Percentiles rank a stretch among this genome's conserved stretches.
Evolutionary conservation across 2,329 filamentous ascomycete species (phyloP).

Genomic region (Neophaeococcomyces mojaviensis): DNA sequence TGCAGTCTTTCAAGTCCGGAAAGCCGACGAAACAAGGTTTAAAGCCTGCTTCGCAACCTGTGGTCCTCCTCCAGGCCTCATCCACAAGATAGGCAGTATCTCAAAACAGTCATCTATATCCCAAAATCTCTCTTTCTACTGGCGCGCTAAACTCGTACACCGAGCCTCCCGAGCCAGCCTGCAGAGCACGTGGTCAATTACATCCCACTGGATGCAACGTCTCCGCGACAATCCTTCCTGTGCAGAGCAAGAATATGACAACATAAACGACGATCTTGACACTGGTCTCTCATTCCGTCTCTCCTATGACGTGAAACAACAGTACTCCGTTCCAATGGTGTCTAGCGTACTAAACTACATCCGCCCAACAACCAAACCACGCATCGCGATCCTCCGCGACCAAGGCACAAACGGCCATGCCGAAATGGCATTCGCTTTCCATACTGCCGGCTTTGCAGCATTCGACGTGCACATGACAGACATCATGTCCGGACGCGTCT

Average conservation of each 20-base stretch:
- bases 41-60: conserved; percentile 85
- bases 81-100: conserved; percentile 76
- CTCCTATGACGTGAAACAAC: conserved; percentile 71
- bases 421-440: conserved; percentile 98
- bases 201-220: conserved; percentile 85
- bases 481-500: conserved; percentile 68
- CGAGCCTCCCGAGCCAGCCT: conserved; percentile 63
- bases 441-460: conserved; percentile 79
- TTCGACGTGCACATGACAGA: conserved; percentile 98
- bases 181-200: conserved; percentile 81
- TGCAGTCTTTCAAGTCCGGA: conserved; percentile 89
- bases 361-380: conserved; percentile 55
- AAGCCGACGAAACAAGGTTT: conserved; percentile 76
- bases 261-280: conserved; percentile 66
- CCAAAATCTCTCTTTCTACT: conserved; percentile 69
- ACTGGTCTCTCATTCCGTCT: conserved; percentile 80
- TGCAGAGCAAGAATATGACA: conserved; percentile 73
- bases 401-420: conserved; percentile 92
- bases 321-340: conserved; percentile 25
- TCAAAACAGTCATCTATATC: conserved; percentile 52
- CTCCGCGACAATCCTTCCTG: conserved; percentile 81
- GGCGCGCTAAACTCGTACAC: conserved; percentile 61
- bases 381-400: conserved; percentile 87
- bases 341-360: conserved; percentile 50
- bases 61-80: conserved; percentile 70